Percentiles rank a stretch among this genome's conserved stretches.
phyloP scores from a whole-genome alignment of 1,284 basidiomycete species.

The Mycocalia duriaeana region DNA sequence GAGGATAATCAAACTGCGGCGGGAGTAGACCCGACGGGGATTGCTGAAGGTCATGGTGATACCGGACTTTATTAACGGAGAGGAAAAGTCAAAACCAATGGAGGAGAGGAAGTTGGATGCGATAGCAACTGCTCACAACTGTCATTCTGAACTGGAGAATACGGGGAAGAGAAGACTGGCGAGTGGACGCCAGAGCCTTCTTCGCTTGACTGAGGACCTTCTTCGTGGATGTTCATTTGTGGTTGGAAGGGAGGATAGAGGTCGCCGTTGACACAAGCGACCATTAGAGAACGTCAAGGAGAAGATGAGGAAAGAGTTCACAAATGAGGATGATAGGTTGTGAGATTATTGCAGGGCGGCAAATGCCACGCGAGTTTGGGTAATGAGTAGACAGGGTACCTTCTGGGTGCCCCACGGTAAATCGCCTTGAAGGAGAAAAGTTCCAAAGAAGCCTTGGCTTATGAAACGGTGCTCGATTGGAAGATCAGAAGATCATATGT shows the following conservation, averaged over 20 bases:
- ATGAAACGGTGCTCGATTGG: slow-evolving; percentile 25
- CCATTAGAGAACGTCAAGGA: slow-evolving; percentile 32
- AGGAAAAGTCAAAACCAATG: slow-evolving; percentile 37
- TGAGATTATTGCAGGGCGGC: slow-evolving; percentile 13
- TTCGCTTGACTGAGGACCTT: slow-evolving; percentile 64
- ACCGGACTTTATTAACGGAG: slow-evolving; percentile 61
- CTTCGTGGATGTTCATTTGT: slow-evolving; percentile 47
- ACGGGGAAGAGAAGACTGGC: slow-evolving; percentile 55
- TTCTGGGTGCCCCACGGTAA: slow-evolving; percentile 28
- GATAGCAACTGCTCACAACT: slow-evolving; percentile 43
- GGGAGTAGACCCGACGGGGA: slow-evolving; percentile 40
- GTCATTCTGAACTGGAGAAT: slow-evolving; percentile 40
- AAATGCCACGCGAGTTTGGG: slow-evolving; percentile 30
- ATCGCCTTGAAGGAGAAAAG: slow-evolving; percentile 20
- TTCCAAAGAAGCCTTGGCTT: no score
- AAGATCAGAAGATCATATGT: slow-evolving; percentile 29
- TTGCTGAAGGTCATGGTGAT: slow-evolving; percentile 47
- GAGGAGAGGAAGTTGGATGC: slow-evolving; percentile 30
- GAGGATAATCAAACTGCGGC: slow-evolving; percentile 43
- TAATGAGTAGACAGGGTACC: slow-evolving; percentile 23
- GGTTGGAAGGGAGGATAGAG: slow-evolving; percentile 52
- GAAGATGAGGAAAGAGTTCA: slow-evolving; percentile 16
- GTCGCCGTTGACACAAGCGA: slow-evolving; percentile 47
- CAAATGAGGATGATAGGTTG: slow-evolving; percentile 14
- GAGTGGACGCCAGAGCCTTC: slow-evolving; percentile 69